A percentile compares a stretch with the other conserved stretches of the same genome.
Evolutionary conservation across 108 stramenopile genomes (phyloP).

Genomic region (Cyclostephanos invisitatus): DNA sequence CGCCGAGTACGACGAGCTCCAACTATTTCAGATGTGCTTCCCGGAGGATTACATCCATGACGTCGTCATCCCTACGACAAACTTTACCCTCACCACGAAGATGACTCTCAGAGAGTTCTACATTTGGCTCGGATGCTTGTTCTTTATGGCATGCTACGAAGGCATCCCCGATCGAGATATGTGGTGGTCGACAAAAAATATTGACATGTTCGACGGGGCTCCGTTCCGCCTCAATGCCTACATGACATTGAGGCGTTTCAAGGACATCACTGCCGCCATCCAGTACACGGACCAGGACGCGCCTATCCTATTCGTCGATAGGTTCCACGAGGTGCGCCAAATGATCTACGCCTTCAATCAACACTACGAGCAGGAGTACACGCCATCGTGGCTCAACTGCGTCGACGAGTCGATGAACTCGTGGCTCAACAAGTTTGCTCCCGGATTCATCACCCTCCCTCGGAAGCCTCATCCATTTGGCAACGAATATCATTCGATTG

Average conservation of each 20-base stretch:
- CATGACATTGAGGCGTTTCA: not conserved
- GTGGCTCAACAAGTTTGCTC: slow-evolving; percentile 16
- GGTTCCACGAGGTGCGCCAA: slow-evolving; percentile 11
- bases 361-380: not conserved
- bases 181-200: not conserved
- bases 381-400: slow-evolving; percentile 11
- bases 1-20: too few relatives aligned
- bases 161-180: not conserved
- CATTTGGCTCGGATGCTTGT: not conserved
- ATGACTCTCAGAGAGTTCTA: not conserved
- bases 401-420: slow-evolving; percentile 18
- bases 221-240: not conserved
- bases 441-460: slow-evolving; percentile 10
- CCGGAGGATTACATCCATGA: not conserved
- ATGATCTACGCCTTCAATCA: slow-evolving; percentile 9
- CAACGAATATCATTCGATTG: too few relatives aligned
- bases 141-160: not conserved
- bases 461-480: too few relatives aligned
- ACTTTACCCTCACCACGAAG: not conserved
- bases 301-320: slow-evolving; percentile 11
- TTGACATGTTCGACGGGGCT: not conserved
- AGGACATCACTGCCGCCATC: not conserved
- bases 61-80: not conserved
- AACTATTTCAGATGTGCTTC: too few relatives aligned
- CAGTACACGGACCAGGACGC: not conserved